A percentile compares a stretch with the other conserved stretches of the same genome.
These are phyloP conservation scores for Saccharomycopsis sp. DNA, from an alignment of 805 yeast genomes.

Conservation along the genomic window DNA sequence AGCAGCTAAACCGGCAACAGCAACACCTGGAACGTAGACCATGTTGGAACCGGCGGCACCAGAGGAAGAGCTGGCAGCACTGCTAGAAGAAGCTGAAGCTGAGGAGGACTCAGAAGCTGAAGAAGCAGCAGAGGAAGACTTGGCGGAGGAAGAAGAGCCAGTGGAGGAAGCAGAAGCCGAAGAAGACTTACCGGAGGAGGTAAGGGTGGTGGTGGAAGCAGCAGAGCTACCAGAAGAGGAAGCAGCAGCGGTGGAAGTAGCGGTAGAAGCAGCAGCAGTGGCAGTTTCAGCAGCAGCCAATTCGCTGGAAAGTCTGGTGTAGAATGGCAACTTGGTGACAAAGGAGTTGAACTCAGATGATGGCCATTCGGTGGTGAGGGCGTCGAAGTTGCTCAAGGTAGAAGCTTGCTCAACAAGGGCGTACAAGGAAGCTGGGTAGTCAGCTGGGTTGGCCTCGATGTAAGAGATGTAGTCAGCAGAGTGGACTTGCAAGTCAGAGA, in stretches of 20 bases:
- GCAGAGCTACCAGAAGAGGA: constrained; percentile 7
- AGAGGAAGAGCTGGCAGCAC: constrained; percentile 3
- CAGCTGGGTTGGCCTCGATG: constrained; percentile 18
- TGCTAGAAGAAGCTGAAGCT: not conserved
- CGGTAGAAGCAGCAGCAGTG: constrained; percentile 10
- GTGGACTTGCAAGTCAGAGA: constrained; percentile 16
- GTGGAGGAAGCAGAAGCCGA: constrained; percentile 3
- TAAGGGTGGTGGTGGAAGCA: constrained; percentile 6
- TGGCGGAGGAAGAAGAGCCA: constrained; percentile 1
- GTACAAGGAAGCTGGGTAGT: constrained; percentile 16
- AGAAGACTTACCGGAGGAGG: constrained; percentile 2
- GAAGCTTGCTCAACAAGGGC: constrained; percentile 12
- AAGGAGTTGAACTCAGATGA: constrained; percentile 17
- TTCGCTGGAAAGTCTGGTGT: constrained; percentile 15
- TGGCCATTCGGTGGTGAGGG: constrained; percentile 15
- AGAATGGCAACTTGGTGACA: constrained; percentile 18
- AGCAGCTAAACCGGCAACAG: constrained; percentile 13
- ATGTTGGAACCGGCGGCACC: constrained; percentile 12
- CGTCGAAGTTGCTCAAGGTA: constrained; percentile 3
- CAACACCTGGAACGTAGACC: constrained; percentile 13
- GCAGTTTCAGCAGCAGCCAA: constrained; percentile 14
- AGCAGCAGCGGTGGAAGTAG: constrained; percentile 6
- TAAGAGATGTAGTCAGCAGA: constrained; percentile 19
- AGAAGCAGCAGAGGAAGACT: constrained; percentile 7
- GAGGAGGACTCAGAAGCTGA: constrained; percentile 5